Base-by-base conservation (phyloP, 192 early-diverging fungal genomes). In the Coemansia sp. region DNA sequence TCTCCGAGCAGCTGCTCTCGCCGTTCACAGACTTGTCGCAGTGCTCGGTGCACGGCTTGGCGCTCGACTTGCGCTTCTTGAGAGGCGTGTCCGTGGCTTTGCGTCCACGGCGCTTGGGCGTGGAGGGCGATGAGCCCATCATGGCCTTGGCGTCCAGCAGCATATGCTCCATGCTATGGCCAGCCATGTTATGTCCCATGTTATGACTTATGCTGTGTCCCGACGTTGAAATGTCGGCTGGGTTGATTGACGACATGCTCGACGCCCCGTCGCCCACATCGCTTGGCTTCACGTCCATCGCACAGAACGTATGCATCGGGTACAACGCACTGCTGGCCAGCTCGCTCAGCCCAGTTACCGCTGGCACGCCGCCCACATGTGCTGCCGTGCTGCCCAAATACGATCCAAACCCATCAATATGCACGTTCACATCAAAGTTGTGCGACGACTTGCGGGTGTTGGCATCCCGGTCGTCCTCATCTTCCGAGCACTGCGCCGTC, bases 401-500 rank as follows among this genome's bases (percentile, higher is more conserved):
- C 17, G 45, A 2, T 43, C 52, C 56, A n/a, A 63, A 58, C 9
- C 53, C 60, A 19, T 35, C 55, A 17, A 66, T 56, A 10, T 66
- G 56, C 49, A 70, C 49, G 5, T 51, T 14, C 3, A 57, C 19
- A 12, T 65, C 51, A 57, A 70, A 63, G 53, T 56, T 67, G n/a
- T 71, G 72, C n/a, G 65, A 61, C 29, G 55, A 4, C 53, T 67
- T 67, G 58, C 62, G 62, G 24, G 50, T 64, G 55, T 32, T 11
- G 19, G 24, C 43, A 8, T 56, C 66, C 11, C 75, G 60, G 19
- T 73, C 76, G 1, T 79, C 76, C 39, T 73, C 76, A 58, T 80
- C 77, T 55, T 80, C 77, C 0, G 72, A 69, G 66, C 69, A 71
- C 55, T 50, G 69, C 14, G 75, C 75, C 6, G 75, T 77, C 29